Evolutionary conservation across 1,284 basidiomycete genomes (phyloP), one percentile per base, ranked within the genome.

Genomic region (Moniliella sp.): DNA sequence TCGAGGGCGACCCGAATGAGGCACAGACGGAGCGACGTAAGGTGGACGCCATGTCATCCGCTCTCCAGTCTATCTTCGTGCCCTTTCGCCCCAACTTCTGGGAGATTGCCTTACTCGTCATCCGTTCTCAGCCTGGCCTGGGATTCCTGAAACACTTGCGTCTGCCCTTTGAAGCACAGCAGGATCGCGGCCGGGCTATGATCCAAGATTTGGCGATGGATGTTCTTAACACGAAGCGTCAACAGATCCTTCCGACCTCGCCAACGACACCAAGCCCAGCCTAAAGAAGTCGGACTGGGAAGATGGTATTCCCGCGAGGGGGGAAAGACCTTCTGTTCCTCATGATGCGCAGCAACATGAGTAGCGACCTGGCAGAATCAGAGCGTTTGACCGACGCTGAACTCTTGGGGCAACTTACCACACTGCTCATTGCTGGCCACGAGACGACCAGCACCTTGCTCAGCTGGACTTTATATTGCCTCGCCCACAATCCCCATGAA

Each of bases 361-460:
- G 50, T 5, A 37, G 33, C 10, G 56, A 50, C 32, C 39, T 59
- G 3, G 14, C 27, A 3, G 19, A 29, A 2, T 62, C 64, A 0
- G 69, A 76, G 50, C 64, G 65, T 14, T 68, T 81, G 65, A 68
- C 69, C 5, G 68, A 71, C 27, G 62, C 66, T 10, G 76, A 81
- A 48, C 70, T 76, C 2, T 62, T 74, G 15, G 75, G 70, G 36
- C 76, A 80, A 56, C 76, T 81, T 40, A 72, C 73, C 5, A 80
- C 75, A 0, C 77, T 81, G 54, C 67, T 81, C 29, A 67, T 71
- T n/a, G 79, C 77, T 10, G 79, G 79, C 8, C 77, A 77, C 15
- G 78, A 83, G 49, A 80, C 80, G 0, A 76, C 75, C 8, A 76
- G 76, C 2, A 69, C 81, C 16, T 68, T 73, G 7, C 63, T 80